Evolutionary conservation across 2,329 filamentous ascomycete species (phyloP).

Genomic region (Amesomyces nigricolor): DNA sequence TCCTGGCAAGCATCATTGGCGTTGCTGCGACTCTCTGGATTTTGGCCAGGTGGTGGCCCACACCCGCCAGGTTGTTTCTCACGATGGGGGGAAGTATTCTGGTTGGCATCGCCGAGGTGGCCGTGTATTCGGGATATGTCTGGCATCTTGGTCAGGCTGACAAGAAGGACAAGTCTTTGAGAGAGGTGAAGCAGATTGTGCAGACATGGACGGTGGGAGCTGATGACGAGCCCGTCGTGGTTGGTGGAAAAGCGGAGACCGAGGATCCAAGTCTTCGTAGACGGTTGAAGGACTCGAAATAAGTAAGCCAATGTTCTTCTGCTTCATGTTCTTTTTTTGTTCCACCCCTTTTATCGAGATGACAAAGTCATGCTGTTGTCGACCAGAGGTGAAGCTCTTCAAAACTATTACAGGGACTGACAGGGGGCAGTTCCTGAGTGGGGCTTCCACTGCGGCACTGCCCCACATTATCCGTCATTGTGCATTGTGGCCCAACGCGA

Average conservation of each 20-base stretch:
- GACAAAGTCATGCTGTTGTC: too few species aligned
- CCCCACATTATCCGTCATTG: slow-evolving; percentile 14
- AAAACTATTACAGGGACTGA: too few species aligned
- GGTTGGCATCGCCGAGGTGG: slow-evolving; percentile 71
- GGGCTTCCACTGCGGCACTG: neutral
- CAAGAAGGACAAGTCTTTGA: slow-evolving; percentile 51
- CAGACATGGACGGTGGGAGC: slow-evolving; percentile 63
- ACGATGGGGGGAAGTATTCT: slow-evolving; percentile 64
- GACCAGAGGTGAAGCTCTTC: too few species aligned
- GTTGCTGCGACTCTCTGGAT: slow-evolving; percentile 74
- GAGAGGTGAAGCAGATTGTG: slow-evolving; percentile 63
- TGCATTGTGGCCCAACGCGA: slow-evolving; percentile 2
- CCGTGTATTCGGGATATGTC: slow-evolving; percentile 69
- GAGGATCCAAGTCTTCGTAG: slow-evolving; percentile 19
- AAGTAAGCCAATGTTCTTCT: neutral
- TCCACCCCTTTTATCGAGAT: too few species aligned
- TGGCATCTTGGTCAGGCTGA: slow-evolving; percentile 66
- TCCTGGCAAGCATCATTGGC: slow-evolving; percentile 78
- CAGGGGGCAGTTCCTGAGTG: neutral
- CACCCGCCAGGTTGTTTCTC: slow-evolving; percentile 62
- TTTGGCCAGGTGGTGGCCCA: slow-evolving; percentile 69
- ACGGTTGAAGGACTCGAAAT: slow-evolving; percentile 16
- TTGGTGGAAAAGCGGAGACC: neutral
- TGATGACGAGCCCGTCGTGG: slow-evolving; percentile 28
- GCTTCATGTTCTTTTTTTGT: neutral